A percentile compares a stretch with the other conserved stretches of the same genome.
phyloP scores from a whole-genome alignment of 805 yeast species.

The Lachancea sp. region DNA sequence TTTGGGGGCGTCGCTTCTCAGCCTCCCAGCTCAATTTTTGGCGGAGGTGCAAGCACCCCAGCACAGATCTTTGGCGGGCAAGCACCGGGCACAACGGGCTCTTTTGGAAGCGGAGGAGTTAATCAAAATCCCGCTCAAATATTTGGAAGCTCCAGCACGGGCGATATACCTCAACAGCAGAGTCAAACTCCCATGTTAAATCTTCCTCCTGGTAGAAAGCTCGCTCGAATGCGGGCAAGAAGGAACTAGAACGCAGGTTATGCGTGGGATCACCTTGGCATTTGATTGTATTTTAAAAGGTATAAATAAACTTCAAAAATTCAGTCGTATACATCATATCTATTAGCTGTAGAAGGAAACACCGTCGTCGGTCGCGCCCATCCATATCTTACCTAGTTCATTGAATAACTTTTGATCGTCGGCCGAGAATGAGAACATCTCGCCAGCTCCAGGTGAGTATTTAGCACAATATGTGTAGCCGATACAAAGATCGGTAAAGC shows the following conservation, averaged over 20 bases:
- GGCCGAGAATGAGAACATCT: background rate
- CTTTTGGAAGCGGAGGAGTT: background rate
- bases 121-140: conserved; percentile 6
- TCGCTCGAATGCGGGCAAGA: conserved; percentile 31
- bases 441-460: background rate
- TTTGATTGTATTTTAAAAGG: background rate
- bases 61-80: conserved; percentile 19
- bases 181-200: conserved; percentile 7
- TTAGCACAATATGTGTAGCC: conserved; percentile 8
- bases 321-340: background rate
- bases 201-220: conserved; percentile 18
- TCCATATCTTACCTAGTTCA: conserved; percentile 2
- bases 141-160: conserved; percentile 7
- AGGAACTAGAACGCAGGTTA: conserved; percentile 9
- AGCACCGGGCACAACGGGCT: background rate
- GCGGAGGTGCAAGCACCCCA: conserved; percentile 13
- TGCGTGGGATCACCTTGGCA: background rate
- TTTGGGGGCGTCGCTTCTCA: conserved; percentile 17
- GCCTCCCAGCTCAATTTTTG: conserved; percentile 9
- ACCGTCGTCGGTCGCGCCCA: conserved; percentile 1
- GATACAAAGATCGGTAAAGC: conserved; percentile 3
- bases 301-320: background rate
- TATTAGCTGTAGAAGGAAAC: background rate
- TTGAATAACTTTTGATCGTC: background rate
- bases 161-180: conserved; percentile 2